Percentiles rank a stretch among this genome's conserved stretches.
phyloP scores from a whole-genome alignment of 1,284 basidiomycete species.

The Fistulina hepatica region DNA sequence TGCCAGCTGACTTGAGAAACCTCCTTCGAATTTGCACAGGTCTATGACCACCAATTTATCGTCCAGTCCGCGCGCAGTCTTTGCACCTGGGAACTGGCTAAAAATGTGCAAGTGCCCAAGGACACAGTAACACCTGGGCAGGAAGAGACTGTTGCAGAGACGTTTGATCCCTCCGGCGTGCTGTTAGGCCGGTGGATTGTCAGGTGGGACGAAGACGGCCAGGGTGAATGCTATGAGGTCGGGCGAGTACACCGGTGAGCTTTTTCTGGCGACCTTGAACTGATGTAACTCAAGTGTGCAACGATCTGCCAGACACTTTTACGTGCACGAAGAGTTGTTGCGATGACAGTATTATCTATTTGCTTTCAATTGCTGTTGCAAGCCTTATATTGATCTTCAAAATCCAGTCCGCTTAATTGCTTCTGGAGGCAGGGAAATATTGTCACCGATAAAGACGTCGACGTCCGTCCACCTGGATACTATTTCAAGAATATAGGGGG shows the following conservation, averaged over 20 bases:
- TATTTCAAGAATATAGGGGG: too few relatives aligned
- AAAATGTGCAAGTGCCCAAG: constrained; percentile 36
- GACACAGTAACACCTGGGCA: constrained; percentile 32
- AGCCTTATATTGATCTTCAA: too few relatives aligned
- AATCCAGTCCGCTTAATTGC: too few relatives aligned
- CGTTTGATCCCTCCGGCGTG: constrained; percentile 47
- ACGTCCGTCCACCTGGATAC: too few relatives aligned
- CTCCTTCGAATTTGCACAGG: constrained; percentile 29
- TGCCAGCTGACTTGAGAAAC: background rate
- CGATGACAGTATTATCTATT: background rate
- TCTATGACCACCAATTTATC: constrained; percentile 68
- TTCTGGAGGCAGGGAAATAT: too few relatives aligned
- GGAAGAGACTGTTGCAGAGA: constrained; percentile 73
- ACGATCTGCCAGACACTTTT: constrained; percentile 51
- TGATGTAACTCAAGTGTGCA: constrained; percentile 1
- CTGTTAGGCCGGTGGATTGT: constrained; percentile 72
- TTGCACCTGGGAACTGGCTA: constrained; percentile 72
- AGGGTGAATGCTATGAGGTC: constrained; percentile 45
- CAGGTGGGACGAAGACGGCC: constrained; percentile 53
- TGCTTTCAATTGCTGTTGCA: too few relatives aligned
- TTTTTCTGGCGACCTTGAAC: constrained; percentile 1
- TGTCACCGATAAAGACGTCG: too few relatives aligned
- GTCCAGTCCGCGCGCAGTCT: constrained; percentile 61
- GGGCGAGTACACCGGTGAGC: constrained; percentile 55
- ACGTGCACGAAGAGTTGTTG: constrained; percentile 75